These are phyloP conservation scores for Rosa persica DNA, from an alignment of 306 rosid genomes.

Conservation along the genomic window DNA sequence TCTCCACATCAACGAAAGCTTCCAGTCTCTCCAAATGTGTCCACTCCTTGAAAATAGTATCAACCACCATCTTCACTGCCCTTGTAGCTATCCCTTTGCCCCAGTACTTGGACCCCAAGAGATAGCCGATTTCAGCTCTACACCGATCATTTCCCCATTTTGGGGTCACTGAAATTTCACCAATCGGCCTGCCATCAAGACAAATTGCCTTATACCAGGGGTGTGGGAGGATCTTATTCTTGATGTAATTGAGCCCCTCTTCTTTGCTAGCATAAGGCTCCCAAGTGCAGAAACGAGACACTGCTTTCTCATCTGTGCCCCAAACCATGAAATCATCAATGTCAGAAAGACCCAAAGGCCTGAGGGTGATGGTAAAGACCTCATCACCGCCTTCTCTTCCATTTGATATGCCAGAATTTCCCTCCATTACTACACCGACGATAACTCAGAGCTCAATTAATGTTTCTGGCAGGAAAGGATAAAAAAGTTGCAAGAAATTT, in stretches of 20 bases:
- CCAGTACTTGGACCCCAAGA: slow-evolving; percentile 55
- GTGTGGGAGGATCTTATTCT: slow-evolving; percentile 31
- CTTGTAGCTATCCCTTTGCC: slow-evolving; percentile 64
- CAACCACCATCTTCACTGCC: slow-evolving; percentile 53
- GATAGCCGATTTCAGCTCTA: slow-evolving; percentile 65
- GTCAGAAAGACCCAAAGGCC: slow-evolving; percentile 52
- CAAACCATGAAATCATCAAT: slow-evolving; percentile 66
- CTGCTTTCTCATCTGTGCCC: slow-evolving; percentile 52
- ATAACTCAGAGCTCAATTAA: not conserved
- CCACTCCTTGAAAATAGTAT: slow-evolving; percentile 46
- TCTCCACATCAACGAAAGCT: slow-evolving; percentile 66
- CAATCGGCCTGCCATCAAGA: slow-evolving; percentile 50
- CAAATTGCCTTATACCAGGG: slow-evolving; percentile 68
- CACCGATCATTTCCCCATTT: slow-evolving; percentile 28
- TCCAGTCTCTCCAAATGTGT: slow-evolving; percentile 65
- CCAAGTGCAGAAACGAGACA: slow-evolving; percentile 50
- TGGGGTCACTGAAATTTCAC: slow-evolving; percentile 36
- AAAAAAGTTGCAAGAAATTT: not conserved
- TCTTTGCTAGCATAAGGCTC: slow-evolving; percentile 50
- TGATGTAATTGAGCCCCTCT: slow-evolving; percentile 43
- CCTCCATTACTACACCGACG: slow-evolving; percentile 7
- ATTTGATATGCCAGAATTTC: slow-evolving; percentile 1
- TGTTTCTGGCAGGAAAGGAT: not conserved
- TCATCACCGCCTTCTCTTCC: not conserved
- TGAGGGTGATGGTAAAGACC: slow-evolving; percentile 36